A percentile compares a stretch with the other conserved stretches of the same genome.
phyloP scores from a whole-genome alignment of 2,329 filamentous ascomycete genomes.

The Fusarium chlamydosporum region DNA sequence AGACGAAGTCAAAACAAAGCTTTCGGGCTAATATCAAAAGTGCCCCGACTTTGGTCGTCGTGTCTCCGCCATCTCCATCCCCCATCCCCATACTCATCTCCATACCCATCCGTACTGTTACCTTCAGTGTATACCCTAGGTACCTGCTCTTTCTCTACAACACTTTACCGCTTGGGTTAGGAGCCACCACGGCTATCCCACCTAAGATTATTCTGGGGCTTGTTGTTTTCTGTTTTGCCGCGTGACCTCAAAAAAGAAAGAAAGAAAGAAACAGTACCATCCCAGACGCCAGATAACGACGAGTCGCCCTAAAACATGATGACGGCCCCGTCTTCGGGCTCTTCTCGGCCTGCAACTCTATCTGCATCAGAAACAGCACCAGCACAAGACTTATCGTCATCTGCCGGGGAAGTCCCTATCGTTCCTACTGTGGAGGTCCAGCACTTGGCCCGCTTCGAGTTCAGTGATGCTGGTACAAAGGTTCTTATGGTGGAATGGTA shows the following conservation, averaged over 20 bases:
- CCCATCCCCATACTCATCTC: conserved; percentile 14
- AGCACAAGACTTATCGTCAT: conserved; percentile 2
- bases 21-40: conserved; percentile 29
- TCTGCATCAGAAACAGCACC: conserved; percentile 25
- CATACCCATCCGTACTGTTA: conserved; percentile 18
- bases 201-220: conserved; percentile 23
- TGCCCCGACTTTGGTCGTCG: conserved; percentile 30
- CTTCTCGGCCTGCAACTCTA: conserved; percentile 51
- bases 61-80: conserved; percentile 29
- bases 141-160: conserved; percentile 5
- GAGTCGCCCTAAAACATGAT: conserved; percentile 35
- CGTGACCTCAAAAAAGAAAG: conserved; percentile 4
- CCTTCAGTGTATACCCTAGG: conserved; percentile 5
- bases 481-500: conserved; percentile 96
- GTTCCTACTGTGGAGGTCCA: conserved; percentile 48
- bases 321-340: conserved; percentile 53
- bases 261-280: conserved; percentile 3
- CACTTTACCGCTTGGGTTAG: conserved; percentile 19
- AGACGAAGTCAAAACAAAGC: conserved; percentile 33
- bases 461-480: conserved; percentile 89
- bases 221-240: conserved; percentile 20
- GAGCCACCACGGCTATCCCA: conserved; percentile 18
- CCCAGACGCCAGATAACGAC: conserved; percentile 23
- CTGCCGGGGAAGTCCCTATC: conserved; percentile 43
- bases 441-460: conserved; percentile 82